Base-by-base conservation (phyloP, 345 rosid genomes). In the Geranium brycei region DNA sequence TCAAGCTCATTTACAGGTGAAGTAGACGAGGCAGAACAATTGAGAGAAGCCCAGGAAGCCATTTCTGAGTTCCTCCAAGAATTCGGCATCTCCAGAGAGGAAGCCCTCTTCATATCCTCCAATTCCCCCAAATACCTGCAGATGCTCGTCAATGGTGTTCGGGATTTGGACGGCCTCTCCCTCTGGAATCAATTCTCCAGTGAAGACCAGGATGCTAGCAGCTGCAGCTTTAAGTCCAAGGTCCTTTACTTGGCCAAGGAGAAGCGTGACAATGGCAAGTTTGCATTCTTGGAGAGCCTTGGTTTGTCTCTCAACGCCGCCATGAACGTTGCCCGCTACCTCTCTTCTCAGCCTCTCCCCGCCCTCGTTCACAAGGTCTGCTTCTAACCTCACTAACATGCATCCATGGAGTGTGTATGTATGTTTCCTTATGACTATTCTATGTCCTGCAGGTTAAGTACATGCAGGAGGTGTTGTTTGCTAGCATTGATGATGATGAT, bases 261-360 rank as follows among this genome's bases (percentile, higher is more conserved):
- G 74, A 92, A 86, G 58, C 92, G 92, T 55, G 89, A 85, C 73
- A 69, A 73, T 66, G 96, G 96, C 1, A 89, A 84, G 68, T 83
- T 84, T 63, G 87, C 98, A 13, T 87, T 89, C 71, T 77, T 87
- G 70, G 96, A 92, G 86, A 89, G 93, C 75, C 59, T 83, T 40
- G 98, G 98, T 2, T 72, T 89, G 61, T 74, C 76, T 72, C 76
- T 89, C 64, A 78, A 89, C 62, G 87, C 95, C 59, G 83, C 98
- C 3, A 83, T 79, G 81, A 73, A 76, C 69, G 79, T 82, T 64
- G 85, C 98, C 38, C 90, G 93, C 18, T 82, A 83, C 73, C 72
- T 87, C 58, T 77, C 89, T 5, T 67, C 78, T 11, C 82, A 82
- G 71, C 63, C 89, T 1, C 91, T 92, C 51, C 85, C 83, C 0